phyloP scores from a whole-genome alignment of 306 rosid genomes.

The Cajanus cajan region DNA sequence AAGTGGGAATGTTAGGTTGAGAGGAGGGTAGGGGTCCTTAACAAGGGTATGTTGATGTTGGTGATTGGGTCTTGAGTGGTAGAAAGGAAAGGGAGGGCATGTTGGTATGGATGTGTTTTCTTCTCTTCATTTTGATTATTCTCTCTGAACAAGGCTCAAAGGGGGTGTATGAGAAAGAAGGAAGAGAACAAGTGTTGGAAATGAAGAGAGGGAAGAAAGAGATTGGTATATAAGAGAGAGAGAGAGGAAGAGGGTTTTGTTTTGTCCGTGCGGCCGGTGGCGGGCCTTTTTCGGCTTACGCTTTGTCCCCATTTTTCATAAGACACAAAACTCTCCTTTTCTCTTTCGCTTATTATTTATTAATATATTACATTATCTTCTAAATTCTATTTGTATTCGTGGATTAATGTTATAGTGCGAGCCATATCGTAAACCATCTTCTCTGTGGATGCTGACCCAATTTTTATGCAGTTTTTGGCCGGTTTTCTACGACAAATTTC shows the following conservation, averaged over 20 bases:
- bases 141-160: too few species aligned
- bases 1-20: conserved; percentile 8
- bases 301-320: conserved; percentile 41
- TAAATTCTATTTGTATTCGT: background rate
- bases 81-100: background rate
- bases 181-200: background rate
- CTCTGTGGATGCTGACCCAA: background rate
- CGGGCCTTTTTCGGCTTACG: conserved; percentile 52
- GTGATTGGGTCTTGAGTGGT: background rate
- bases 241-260: conserved; percentile 1
- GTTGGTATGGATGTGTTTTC: background rate
- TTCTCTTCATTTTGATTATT: conserved; percentile 30
- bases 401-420: background rate
- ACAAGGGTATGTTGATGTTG: conserved; percentile 25
- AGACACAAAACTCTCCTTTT: conserved; percentile 34
- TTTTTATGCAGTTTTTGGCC: conserved; percentile 34
- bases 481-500: conserved; percentile 21
- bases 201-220: conserved; percentile 9
- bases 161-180: background rate
- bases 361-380: background rate
- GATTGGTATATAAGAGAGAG: conserved; percentile 8
- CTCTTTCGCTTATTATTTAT: conserved; percentile 27
- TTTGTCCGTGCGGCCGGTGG: conserved; percentile 48
- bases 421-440: background rate
- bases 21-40: background rate